These are phyloP conservation scores for Boletus mariae DNA, from an alignment of 1,284 basidiomycete genomes.

Conservation along the genomic window DNA sequence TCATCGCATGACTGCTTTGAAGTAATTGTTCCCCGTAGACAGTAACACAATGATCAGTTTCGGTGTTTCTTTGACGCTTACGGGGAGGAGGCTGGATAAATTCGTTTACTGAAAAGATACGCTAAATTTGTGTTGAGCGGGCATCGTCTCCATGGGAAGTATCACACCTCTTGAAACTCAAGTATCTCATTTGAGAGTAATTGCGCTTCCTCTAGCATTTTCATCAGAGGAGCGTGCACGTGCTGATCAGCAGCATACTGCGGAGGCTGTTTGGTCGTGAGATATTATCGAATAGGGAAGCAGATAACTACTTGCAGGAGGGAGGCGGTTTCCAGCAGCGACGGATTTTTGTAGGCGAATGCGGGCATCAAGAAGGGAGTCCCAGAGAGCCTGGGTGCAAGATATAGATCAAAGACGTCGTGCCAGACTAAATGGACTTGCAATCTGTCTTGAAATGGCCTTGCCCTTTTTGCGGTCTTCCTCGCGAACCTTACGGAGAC, in stretches of 20 bases:
- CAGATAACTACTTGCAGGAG: constrained; percentile 39
- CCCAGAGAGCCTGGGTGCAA: constrained; percentile 68
- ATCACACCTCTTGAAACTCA: constrained; percentile 58
- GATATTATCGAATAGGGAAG: constrained; percentile 15
- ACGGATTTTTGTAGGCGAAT: constrained; percentile 86
- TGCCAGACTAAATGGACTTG: constrained; percentile 37
- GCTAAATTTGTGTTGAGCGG: constrained; percentile 34
- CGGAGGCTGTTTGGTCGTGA: constrained; percentile 24
- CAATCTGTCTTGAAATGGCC: constrained; percentile 80
- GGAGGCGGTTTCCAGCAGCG: constrained; percentile 59
- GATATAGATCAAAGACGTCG: constrained; percentile 8
- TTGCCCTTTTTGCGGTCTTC: constrained; percentile 74
- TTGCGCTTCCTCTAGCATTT: constrained; percentile 57
- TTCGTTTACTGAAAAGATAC: constrained; percentile 47
- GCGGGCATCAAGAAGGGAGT: constrained; percentile 79
- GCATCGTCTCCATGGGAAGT: constrained; percentile 7
- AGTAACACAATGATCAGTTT: constrained; percentile 14
- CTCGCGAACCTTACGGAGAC: constrained; percentile 56
- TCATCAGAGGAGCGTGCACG: constrained; percentile 39
- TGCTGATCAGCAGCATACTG: constrained; percentile 28
- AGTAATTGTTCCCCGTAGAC: constrained; percentile 35
- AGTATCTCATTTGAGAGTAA: constrained; percentile 65
- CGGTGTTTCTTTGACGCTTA: constrained; percentile 49
- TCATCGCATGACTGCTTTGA: constrained; percentile 43
- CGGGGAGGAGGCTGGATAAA: constrained; percentile 48